Conservation (phyloP, 768 basidiomycete species). For the Candolleomyces aberdarensis region DNA sequence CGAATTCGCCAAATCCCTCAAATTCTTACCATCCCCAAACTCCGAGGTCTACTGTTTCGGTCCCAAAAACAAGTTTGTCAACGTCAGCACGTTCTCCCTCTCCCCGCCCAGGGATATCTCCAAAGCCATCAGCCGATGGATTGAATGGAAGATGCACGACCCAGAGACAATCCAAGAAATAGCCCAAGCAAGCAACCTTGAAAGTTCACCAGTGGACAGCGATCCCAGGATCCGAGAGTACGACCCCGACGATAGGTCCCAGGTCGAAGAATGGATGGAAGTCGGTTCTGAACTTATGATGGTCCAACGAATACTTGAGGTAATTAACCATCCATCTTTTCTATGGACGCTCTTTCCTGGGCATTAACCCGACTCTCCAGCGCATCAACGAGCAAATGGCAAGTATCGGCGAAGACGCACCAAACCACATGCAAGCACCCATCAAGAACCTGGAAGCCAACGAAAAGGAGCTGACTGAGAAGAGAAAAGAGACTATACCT, state of each 20-base stretch:
- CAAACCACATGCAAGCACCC: conserved; percentile 6
- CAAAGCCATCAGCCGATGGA: conserved; percentile 13
- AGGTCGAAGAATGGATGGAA: conserved; percentile 34
- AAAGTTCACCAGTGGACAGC: conserved; percentile 17
- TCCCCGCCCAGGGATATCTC: conserved; percentile 14
- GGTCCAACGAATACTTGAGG: conserved; percentile 19
- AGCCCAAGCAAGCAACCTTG: conserved; percentile 11
- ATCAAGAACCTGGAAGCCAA: conserved; percentile 13
- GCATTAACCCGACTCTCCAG: background rate
- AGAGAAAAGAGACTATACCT: too few relatives aligned
- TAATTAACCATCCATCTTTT: background rate
- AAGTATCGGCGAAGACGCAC: conserved; percentile 5
- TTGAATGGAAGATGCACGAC: conserved; percentile 14
- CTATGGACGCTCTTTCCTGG: background rate
- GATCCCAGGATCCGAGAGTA: conserved; percentile 41
- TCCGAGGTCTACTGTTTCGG: conserved; percentile 5
- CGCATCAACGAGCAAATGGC: conserved; percentile 12
- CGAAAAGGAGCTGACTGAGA: conserved; percentile 8
- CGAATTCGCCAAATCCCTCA: background rate
- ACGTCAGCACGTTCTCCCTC: conserved; percentile 12
- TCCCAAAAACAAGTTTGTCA: conserved; percentile 10
- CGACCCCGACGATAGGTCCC: conserved; percentile 31
- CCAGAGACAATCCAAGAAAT: conserved; percentile 18
- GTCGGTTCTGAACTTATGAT: conserved; percentile 28
- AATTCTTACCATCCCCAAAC: background rate